phyloP scores from a whole-genome alignment of 768 basidiomycete genomes.

The Porpolomopsis calyptriformis region DNA sequence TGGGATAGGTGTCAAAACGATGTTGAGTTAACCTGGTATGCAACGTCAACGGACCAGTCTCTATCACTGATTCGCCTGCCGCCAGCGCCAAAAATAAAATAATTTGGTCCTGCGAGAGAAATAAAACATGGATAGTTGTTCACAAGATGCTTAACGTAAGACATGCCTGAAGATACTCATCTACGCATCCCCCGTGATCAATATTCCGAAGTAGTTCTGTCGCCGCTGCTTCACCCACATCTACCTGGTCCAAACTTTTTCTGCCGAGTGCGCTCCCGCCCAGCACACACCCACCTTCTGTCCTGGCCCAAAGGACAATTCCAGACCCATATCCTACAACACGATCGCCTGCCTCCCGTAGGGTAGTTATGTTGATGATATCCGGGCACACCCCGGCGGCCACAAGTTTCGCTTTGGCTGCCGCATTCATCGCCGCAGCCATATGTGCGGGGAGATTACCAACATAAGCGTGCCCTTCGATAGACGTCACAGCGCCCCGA shows the following conservation, averaged over 20 bases:
- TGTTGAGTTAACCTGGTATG: constrained; percentile 48
- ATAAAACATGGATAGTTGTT: neutral
- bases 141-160: neutral
- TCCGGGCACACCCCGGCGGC: constrained; percentile 21
- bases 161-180: constrained; percentile 38
- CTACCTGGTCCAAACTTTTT: constrained; percentile 34
- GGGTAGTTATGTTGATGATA: constrained; percentile 30
- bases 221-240: constrained; percentile 53
- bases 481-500: constrained; percentile 39
- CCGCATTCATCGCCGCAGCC: constrained; percentile 45
- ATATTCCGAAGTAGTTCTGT: constrained; percentile 46
- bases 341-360: constrained; percentile 33
- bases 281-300: constrained; percentile 53
- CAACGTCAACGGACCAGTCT: constrained; percentile 45
- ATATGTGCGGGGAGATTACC: constrained; percentile 51
- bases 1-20: neutral
- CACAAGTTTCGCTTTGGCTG: constrained; percentile 37
- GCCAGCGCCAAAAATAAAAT: constrained; percentile 71
- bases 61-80: constrained; percentile 48
- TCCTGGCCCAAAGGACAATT: constrained; percentile 66
- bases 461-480: constrained; percentile 54
- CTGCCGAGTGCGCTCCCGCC: constrained; percentile 59
- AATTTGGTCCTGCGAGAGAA: constrained; percentile 46
- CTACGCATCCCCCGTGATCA: constrained; percentile 59
- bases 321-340: constrained; percentile 59